Evolutionary conservation across 352 stramenopile genomes (phyloP).

Genomic region (Bremia lactucae): DNA sequence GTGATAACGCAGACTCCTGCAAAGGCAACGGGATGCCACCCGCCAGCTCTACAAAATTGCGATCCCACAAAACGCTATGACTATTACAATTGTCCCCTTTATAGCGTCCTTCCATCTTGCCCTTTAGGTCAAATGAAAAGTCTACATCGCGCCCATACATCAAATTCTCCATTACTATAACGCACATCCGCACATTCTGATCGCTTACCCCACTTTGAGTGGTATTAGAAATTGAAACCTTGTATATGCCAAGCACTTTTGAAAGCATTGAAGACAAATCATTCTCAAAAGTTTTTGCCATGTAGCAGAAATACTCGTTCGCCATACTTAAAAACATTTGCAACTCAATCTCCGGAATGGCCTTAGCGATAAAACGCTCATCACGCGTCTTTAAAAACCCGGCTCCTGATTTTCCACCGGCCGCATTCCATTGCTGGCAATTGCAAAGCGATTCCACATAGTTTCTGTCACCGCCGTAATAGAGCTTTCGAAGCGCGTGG

Average conservation of each 20-base stretch:
- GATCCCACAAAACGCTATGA: slow-evolving; percentile 67
- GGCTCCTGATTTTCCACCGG: slow-evolving; percentile 77
- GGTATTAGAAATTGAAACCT: slow-evolving; percentile 58
- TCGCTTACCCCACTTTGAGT: slow-evolving; percentile 42
- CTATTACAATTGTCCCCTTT: slow-evolving; percentile 27
- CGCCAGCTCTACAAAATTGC: slow-evolving; percentile 81
- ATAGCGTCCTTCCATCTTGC: slow-evolving; percentile 82
- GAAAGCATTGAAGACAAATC: slow-evolving; percentile 81
- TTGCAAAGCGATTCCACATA: slow-evolving; percentile 82
- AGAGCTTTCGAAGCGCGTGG: slow-evolving; percentile 67
- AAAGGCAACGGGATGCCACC: slow-evolving; percentile 71
- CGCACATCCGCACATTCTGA: slow-evolving; percentile 65
- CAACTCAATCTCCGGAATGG: slow-evolving; percentile 76
- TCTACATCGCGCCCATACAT: slow-evolving; percentile 80
- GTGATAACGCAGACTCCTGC: slow-evolving; percentile 72
- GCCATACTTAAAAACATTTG: slow-evolving; percentile 87
- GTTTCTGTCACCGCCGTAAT: slow-evolving; percentile 77
- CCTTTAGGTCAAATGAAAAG: slow-evolving; percentile 83
- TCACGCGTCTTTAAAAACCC: slow-evolving; percentile 82
- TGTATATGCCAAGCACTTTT: slow-evolving; percentile 83
- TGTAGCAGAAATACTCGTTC: slow-evolving; percentile 85
- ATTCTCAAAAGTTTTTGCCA: slow-evolving; percentile 82
- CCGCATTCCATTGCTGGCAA: slow-evolving; percentile 79
- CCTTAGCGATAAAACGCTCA: slow-evolving; percentile 82
- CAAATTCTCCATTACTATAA: slow-evolving; percentile 85